Evolutionary conservation across 1,284 basidiomycete species (phyloP), one percentile per base, ranked within the genome.

Genomic region (Stereum hirsutum): DNA sequence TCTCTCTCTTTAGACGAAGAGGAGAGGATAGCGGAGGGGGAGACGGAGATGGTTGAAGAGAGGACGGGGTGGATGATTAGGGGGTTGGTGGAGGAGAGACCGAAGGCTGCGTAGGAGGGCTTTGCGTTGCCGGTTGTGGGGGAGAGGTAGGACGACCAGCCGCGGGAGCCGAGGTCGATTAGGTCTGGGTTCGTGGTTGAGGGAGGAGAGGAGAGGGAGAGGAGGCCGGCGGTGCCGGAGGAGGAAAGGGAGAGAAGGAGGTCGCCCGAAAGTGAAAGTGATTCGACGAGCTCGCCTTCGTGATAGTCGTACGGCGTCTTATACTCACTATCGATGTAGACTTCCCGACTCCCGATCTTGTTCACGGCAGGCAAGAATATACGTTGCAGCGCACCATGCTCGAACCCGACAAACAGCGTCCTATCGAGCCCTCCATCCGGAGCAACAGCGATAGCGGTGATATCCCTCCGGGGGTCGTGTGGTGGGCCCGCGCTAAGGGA

Each of bases 111-210:
- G 47, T 74, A 86, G n/a, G 78, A 69, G 37, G 24, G 23, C 0
- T 66, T 59, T 2, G 74, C 67, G 7, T 74, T 62, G 17, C 61
- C 54, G 33, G 66, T 60, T n/a, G n/a, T n/a, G n/a, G n/a, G n/a
- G 44, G 65, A 75, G 42, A 87, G 67, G 49, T 75, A 64, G 12
- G 74, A 70, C 5, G 67, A 61, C 84, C 85, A 88, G 49, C 77
- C 72, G 33, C 74, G 74, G 3, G 59, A 52, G 36, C 67, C 58
- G 31, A 84, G 56, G 34, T 73, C 55, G 34, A 80, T 54, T 31
- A 60, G 52, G 8, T 58, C 52, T 12, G 62, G 55, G 33, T 55
- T 41, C 38, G 50, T 34, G 38, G 50, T 35, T n/a, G 56, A 46
- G n/a, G n/a, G n/a, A 30, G 52, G 41, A n/a, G 50, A 57, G 25